Base-by-base conservation (phyloP, 1,284 basidiomycete genomes). In the Inonotus hispidus region DNA sequence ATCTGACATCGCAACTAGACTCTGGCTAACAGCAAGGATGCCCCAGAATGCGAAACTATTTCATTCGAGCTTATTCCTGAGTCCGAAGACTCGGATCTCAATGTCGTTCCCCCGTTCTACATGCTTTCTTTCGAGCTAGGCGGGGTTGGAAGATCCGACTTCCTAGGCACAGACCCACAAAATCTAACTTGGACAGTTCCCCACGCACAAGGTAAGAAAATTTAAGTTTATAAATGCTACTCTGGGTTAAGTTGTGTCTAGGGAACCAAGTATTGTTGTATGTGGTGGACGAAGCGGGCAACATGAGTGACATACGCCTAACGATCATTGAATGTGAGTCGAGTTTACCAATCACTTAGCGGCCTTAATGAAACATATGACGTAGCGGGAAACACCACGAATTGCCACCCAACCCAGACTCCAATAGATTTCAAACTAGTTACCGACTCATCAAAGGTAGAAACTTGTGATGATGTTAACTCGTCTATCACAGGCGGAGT, bases 91-190 rank as follows among this genome's bases (percentile, higher is more conserved):
- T 57, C 60, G 25, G 14, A 23, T n/a, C 21, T 58, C 11, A n/a
- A 52, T 41, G 61, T 52, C 6, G 53, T 59, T 19, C 29, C 56
- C n/a, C 61, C 61, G 8, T 62, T 59, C 13, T 62, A 54, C 45
- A 56, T 62, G 50, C 14, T 62, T 39, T 62, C 61, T 14, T 62
- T 58, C 43, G 61, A 58, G 10, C 21, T 59, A 10, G 61, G 57
- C 19, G 57, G 57, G 2, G 55, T 55, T 25, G 45, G 27, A 11
- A 55, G 39, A 19, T 23, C 53, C 43, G 53, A 62, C 55, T 59
- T 47, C 21, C 27, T 62, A 29, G 61, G 61, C n/a, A 2, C 61
- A 2, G 50, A 62, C 37, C 16, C 56, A 16, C 32, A 54, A 32
- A 59, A 62, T 29, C 23, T 58, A 37, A 55, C 53, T 7, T 62